Conservation (phyloP, 2,329 filamentous ascomycete genomes). For the Phialophora tarda region DNA sequence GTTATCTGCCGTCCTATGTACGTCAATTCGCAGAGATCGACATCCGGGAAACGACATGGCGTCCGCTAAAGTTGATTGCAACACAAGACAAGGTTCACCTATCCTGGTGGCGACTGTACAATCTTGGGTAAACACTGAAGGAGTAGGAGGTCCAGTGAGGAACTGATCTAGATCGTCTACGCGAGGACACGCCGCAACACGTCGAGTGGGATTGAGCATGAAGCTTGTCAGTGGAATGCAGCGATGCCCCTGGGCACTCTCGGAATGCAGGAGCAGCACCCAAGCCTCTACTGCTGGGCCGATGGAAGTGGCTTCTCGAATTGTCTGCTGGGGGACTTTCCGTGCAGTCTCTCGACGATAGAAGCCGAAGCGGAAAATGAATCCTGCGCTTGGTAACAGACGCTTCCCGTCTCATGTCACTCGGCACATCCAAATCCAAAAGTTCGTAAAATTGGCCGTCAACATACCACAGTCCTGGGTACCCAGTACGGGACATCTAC, state of each 20-base stretch:
- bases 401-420: background rate
- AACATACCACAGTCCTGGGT: background rate
- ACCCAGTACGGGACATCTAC: background rate
- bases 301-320: background rate
- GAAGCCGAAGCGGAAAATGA: background rate
- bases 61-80: conserved; percentile 7
- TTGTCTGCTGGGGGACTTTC: background rate
- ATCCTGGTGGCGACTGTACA: background rate
- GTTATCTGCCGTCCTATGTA: conserved; percentile 6
- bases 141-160: background rate
- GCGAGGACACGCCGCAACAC: background rate
- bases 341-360: background rate
- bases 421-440: background rate
- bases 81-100: conserved; percentile 1
- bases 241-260: background rate
- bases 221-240: background rate
- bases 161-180: background rate
- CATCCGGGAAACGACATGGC: conserved; percentile 7
- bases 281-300: background rate
- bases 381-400: background rate
- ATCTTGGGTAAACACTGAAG: background rate
- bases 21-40: conserved; percentile 23
- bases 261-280: background rate
- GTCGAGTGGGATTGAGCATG: background rate
- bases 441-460: background rate